Percentiles rank a stretch among this genome's conserved stretches.
phyloP scores from a whole-genome alignment of 176 grass and related monocot species.

The Saccharum spontaneum region DNA sequence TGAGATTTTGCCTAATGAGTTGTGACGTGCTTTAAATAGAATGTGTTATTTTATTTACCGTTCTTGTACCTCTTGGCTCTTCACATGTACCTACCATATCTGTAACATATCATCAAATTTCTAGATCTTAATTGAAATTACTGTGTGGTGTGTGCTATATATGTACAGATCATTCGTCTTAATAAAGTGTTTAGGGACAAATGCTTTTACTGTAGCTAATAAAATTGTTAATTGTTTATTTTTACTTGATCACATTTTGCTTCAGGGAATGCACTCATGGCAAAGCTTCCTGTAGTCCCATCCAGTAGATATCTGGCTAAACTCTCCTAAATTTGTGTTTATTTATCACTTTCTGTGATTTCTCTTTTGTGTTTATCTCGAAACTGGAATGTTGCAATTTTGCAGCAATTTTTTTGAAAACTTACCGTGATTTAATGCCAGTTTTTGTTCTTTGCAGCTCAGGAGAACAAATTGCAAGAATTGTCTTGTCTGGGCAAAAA shows the following conservation, averaged over 20 bases:
- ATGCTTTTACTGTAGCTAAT: neutral
- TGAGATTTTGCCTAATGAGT: neutral
- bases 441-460: conserved; percentile 48
- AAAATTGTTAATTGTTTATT: neutral
- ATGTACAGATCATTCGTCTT: neutral
- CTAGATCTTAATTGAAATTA: neutral
- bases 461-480: conserved; percentile 63
- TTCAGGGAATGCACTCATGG: neutral
- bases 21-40: neutral
- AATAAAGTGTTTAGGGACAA: neutral
- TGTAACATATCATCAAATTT: conserved; percentile 4
- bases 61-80: neutral
- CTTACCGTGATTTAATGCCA: neutral
- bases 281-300: neutral
- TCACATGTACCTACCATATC: neutral
- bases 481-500: conserved; percentile 82
- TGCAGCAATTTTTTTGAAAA: neutral
- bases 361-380: neutral
- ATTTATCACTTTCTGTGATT: conserved; percentile 2
- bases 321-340: neutral
- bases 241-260: conserved; percentile 8
- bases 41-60: neutral
- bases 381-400: neutral
- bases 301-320: neutral
- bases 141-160: neutral